Conservation (phyloP, 169 alveolate genomes). For the Plasmodium vivax region DNA sequence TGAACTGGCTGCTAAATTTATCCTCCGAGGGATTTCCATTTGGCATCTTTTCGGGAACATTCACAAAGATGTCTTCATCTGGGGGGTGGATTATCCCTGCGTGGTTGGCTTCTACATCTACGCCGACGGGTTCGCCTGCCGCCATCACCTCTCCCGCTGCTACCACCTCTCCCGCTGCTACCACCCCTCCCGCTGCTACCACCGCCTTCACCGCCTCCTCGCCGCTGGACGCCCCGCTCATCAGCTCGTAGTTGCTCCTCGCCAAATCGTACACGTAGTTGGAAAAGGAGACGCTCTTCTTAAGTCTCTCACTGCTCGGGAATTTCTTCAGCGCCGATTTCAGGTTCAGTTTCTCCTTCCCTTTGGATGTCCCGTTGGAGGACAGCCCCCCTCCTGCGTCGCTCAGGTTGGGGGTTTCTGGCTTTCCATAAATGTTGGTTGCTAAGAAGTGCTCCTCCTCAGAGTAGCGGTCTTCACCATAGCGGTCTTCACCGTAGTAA, state of each 20-base stretch:
- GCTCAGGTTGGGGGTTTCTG: background rate
- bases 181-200: background rate
- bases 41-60: background rate
- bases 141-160: too few species aligned
- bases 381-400: background rate
- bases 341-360: background rate
- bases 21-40: background rate
- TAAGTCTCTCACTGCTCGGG: conserved; percentile 8
- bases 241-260: conserved; percentile 28
- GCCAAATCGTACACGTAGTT: conserved; percentile 51
- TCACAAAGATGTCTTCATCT: background rate
- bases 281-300: conserved; percentile 53
- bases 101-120: background rate
- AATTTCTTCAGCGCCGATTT: conserved; percentile 53
- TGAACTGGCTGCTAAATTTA: background rate
- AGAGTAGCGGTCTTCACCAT: too few species aligned
- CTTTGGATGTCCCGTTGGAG: conserved; percentile 1
- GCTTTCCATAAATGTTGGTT: conserved; percentile 22
- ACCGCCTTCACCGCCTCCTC: background rate
- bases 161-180: too few species aligned
- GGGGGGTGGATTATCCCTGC: background rate
- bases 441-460: conserved; percentile 2
- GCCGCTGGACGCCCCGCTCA: conserved; percentile 7
- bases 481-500: background rate
- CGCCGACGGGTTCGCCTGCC: background rate